Percentiles rank a stretch among this genome's conserved stretches.
These are phyloP conservation scores for Dissophora globulifera DNA, from an alignment of 192 early-diverging fungal species.

Conservation along the genomic window DNA sequence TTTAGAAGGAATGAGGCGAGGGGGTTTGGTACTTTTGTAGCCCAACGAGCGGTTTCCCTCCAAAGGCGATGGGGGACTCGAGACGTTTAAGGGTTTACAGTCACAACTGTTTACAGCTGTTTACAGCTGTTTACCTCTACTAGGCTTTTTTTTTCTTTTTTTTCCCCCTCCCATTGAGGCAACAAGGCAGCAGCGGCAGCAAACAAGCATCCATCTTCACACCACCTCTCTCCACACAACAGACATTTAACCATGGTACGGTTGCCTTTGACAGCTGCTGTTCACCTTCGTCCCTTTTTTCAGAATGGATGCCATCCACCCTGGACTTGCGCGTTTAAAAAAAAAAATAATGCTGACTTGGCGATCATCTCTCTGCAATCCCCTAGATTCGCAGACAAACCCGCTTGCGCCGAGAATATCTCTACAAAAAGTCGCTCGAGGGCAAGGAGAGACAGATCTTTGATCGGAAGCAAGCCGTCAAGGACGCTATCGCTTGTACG, in stretches of 20 bases:
- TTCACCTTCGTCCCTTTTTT: no score
- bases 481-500: constrained; percentile 86
- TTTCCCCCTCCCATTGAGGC: constrained; percentile 10
- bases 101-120: constrained; percentile 37
- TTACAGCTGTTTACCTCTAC: no score
- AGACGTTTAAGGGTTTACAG: constrained; percentile 30
- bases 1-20: no score
- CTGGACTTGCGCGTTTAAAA: no score
- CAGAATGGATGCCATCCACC: no score
- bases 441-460: constrained; percentile 90
- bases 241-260: constrained; percentile 7
- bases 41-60: neutral
- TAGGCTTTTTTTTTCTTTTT: constrained; percentile 34
- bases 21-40: no score
- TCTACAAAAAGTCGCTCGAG: constrained; percentile 97
- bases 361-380: no score
- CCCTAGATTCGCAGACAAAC: constrained; percentile 87
- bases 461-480: constrained; percentile 94
- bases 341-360: no score
- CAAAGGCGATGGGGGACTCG: neutral
- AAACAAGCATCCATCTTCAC: no score
- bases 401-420: constrained; percentile 91
- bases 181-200: no score
- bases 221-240: neutral
- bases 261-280: neutral